Evolutionary conservation across 108 stramenopile genomes (phyloP).

Genomic region (Epithemia pelagica): DNA sequence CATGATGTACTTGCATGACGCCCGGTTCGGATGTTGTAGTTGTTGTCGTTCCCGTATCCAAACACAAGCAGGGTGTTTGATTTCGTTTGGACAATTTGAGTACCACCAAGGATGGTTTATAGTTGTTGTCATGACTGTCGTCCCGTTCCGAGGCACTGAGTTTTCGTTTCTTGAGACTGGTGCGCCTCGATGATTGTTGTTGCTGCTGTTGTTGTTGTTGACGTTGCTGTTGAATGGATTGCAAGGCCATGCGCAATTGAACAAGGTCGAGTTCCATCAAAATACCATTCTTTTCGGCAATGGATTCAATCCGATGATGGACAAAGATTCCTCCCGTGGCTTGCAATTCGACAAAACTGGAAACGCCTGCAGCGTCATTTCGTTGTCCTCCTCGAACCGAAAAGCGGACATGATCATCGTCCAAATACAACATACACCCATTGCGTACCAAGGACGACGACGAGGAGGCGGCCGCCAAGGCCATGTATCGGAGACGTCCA

Average conservation of each 20-base stretch:
- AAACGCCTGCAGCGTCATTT: conserved; percentile 53
- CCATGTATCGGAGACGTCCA: background rate
- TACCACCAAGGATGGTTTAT: conserved; percentile 15
- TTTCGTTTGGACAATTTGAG: conserved; percentile 83
- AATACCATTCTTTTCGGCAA: conserved; percentile 75
- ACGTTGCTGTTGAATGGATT: conserved; percentile 41
- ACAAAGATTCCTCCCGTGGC: conserved; percentile 55
- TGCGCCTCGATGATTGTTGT: background rate
- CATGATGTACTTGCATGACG: conserved; percentile 74
- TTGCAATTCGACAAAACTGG: conserved; percentile 71
- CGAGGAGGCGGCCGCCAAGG: background rate
- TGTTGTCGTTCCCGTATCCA: conserved; percentile 51
- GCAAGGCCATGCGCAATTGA: conserved; percentile 66
- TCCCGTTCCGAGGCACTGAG: background rate
- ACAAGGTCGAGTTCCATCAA: conserved; percentile 75
- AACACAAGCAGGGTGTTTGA: conserved; percentile 70
- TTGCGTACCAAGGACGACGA: conserved; percentile 18
- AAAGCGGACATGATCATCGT: conserved; percentile 55
- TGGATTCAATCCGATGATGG: conserved; percentile 77
- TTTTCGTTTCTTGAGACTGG: background rate
- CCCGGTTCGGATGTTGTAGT: conserved; percentile 35
- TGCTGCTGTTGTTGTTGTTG: background rate
- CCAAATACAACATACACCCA: conserved; percentile 62
- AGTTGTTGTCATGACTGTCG: background rate
- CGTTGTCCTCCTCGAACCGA: conserved; percentile 26